phyloP scores from a whole-genome alignment of 768 basidiomycete genomes.

The Pleurotus ostreatus region DNA sequence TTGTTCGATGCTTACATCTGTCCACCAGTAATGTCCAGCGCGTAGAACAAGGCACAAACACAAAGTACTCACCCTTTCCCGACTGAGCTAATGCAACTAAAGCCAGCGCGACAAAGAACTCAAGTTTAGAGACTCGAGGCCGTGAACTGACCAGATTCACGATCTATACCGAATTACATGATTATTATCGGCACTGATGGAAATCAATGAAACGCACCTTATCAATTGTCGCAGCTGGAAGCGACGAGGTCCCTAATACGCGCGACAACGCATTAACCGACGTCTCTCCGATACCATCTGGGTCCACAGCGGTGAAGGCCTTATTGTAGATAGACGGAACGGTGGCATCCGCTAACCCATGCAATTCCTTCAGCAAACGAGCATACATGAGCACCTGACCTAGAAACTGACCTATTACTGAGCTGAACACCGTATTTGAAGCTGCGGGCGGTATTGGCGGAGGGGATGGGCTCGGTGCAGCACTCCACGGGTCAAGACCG shows the following conservation, averaged over 20 bases:
- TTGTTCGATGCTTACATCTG: slow-evolving; percentile 80
- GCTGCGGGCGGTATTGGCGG: slow-evolving; percentile 51
- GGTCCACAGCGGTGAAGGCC: slow-evolving; percentile 72
- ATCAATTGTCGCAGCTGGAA: slow-evolving; percentile 83
- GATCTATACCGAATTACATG: slow-evolving; percentile 50
- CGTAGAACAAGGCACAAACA: slow-evolving; percentile 4
- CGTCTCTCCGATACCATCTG: slow-evolving; percentile 65
- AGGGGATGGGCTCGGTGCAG: slow-evolving; percentile 66
- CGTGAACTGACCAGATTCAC: slow-evolving; percentile 84
- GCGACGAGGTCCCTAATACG: slow-evolving; percentile 68
- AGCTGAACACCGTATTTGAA: slow-evolving; percentile 49
- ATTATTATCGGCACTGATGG: slow-evolving; percentile 1
- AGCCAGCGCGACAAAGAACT: slow-evolving; percentile 89
- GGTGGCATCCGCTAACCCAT: slow-evolving; percentile 63
- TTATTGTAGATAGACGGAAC: slow-evolving; percentile 75
- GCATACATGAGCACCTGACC: not conserved
- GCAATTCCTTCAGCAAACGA: not conserved
- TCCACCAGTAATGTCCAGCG: not conserved
- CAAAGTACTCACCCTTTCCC: slow-evolving; percentile 54
- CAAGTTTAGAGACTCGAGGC: slow-evolving; percentile 77
- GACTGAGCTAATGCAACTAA: slow-evolving; percentile 84
- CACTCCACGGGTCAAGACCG: slow-evolving; percentile 77
- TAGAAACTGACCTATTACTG: slow-evolving; percentile 57
- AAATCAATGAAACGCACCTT: slow-evolving; percentile 41
- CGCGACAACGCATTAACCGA: slow-evolving; percentile 83